Evolutionary conservation across 306 rosid species (phyloP).

Genomic region (Delonix regia): DNA sequence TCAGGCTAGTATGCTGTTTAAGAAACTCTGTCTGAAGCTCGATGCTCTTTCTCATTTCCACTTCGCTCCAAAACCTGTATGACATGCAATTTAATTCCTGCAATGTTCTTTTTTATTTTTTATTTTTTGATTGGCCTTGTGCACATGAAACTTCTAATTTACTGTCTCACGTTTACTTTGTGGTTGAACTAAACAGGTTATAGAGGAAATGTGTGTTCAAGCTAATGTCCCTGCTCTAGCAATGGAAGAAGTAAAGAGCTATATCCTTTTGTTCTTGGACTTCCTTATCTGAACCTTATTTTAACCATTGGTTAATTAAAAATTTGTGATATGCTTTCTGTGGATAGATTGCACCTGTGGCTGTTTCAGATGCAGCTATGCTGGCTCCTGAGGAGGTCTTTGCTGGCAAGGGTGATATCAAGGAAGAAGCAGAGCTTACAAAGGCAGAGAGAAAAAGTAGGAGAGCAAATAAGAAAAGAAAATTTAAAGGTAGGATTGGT

Average conservation of each 20-base stretch:
- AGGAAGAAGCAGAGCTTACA: constrained; percentile 88
- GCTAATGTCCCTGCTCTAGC: constrained; percentile 90
- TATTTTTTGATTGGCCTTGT: constrained; percentile 11
- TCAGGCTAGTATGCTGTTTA: constrained; percentile 83
- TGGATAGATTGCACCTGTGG: constrained; percentile 89
- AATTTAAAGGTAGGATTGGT: constrained; percentile 66
- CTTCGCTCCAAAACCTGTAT: constrained; percentile 95
- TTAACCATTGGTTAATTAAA: constrained; percentile 25
- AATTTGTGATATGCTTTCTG: constrained; percentile 36
- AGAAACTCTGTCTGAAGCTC: constrained; percentile 76
- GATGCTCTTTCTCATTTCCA: constrained; percentile 95
- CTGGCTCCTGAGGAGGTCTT: constrained; percentile 98
- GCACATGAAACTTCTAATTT: not conserved
- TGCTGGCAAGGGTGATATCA: constrained; percentile 86
- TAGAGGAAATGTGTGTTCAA: constrained; percentile 87
- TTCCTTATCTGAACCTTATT: constrained; percentile 6
- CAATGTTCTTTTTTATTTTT: not conserved
- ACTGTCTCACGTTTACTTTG: constrained; percentile 23
- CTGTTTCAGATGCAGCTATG: constrained; percentile 97
- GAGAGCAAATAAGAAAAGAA: constrained; percentile 90
- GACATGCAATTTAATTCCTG: constrained; percentile 30
- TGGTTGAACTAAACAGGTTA: constrained; percentile 59
- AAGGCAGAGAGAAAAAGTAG: constrained; percentile 88
- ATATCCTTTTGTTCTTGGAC: constrained; percentile 11
- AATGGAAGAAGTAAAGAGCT: constrained; percentile 89